Conservation (phyloP, 352 stramenopile genomes). For the Phytopythium cucurbitacearum region DNA sequence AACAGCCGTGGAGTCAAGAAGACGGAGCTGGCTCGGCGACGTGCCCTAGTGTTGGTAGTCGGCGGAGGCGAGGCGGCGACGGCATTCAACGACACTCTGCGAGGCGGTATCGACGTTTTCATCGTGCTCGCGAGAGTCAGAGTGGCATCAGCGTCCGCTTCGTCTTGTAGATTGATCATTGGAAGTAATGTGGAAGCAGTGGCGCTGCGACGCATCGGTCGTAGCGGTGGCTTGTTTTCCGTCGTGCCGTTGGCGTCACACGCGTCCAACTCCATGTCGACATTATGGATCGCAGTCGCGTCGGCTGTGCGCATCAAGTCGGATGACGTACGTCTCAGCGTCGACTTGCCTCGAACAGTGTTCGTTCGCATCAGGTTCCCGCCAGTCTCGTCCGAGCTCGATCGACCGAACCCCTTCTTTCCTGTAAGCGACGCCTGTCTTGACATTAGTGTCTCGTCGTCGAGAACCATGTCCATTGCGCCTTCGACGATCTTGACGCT, state of each 20-base stretch:
- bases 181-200: too few species aligned
- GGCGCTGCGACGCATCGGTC: too few species aligned
- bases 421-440: not conserved
- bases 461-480: not conserved
- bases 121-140: too few species aligned
- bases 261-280: not conserved
- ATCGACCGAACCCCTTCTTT: not conserved
- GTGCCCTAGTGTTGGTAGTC: not conserved
- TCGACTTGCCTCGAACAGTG: not conserved
- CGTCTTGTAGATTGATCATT: too few species aligned
- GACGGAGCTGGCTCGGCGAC: constrained; percentile 11
- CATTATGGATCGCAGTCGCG: not conserved
- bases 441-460: not conserved
- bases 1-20: constrained; percentile 18
- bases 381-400: not conserved
- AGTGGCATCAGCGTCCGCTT: too few species aligned
- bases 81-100: too few species aligned
- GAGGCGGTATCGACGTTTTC: too few species aligned
- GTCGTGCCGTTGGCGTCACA: not conserved
- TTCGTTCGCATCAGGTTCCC: not conserved
- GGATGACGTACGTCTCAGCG: not conserved
- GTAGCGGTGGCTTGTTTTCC: not conserved
- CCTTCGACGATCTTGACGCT: constrained; percentile 27
- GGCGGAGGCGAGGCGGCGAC: too few species aligned
- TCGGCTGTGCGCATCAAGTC: not conserved